phyloP scores from a whole-genome alignment of 306 rosid species.

The Calophaca sinica region DNA sequence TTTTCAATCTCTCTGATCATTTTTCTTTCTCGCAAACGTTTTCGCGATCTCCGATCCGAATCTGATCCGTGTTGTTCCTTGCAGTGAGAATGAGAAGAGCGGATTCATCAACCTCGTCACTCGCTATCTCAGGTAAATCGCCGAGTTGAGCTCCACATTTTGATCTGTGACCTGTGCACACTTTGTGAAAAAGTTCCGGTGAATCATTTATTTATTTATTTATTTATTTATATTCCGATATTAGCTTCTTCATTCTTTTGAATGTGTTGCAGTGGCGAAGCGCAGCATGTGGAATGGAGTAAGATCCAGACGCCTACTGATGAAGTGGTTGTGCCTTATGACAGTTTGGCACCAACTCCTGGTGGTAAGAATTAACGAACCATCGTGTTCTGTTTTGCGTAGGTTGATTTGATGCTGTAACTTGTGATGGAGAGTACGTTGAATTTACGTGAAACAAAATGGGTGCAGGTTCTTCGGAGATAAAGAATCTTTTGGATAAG shows the following conservation, averaged over 20 bases:
- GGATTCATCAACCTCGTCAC: conserved; percentile 90
- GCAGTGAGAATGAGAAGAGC: conserved; percentile 82
- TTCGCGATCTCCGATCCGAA: conserved; percentile 40
- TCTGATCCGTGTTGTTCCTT: conserved; percentile 39
- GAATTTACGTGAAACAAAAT: conserved; percentile 33
- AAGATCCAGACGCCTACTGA: conserved; percentile 99
- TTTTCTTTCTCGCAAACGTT: too few relatives aligned
- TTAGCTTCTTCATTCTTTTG: not conserved
- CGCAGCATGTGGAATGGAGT: conserved; percentile 91
- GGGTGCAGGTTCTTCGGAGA: conserved; percentile 66
- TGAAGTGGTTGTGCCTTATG: conserved; percentile 95
- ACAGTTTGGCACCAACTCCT: conserved; percentile 72
- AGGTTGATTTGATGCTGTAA: conserved; percentile 31
- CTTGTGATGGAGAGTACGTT: conserved; percentile 6
- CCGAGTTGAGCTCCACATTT: not conserved
- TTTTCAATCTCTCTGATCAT: not conserved
- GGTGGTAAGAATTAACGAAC: conserved; percentile 57
- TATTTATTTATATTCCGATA: not conserved
- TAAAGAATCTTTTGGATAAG: conserved; percentile 84
- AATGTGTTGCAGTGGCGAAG: conserved; percentile 77
- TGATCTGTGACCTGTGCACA: not conserved
- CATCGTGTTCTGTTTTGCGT: not conserved
- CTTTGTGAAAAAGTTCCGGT: not conserved
- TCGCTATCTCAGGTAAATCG: conserved; percentile 88
- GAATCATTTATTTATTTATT: not conserved